Evolutionary conservation across 805 yeast genomes (phyloP), one percentile per base, ranked within the genome.

Genomic region (Brettanomyces bruxellensis): DNA sequence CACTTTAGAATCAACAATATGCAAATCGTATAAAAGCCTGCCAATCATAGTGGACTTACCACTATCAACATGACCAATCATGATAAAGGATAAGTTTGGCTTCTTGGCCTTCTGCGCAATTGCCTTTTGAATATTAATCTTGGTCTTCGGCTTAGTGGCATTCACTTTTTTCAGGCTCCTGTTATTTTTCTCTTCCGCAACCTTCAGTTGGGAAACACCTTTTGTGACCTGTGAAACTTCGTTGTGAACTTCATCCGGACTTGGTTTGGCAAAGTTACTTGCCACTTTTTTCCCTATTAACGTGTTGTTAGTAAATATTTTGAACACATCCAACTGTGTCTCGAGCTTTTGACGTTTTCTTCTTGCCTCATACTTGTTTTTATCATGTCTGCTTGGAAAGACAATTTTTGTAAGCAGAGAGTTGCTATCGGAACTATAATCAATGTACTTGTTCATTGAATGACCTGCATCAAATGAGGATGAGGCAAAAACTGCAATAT

Each of bases 1-100:
- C 1, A 83, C 75, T 44, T 79, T 77, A 35, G 79, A 73, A 55
- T 81, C 84, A 4, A 86, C 79, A 3, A 79, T 79, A 6, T 84
- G 83, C 25, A 76, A 61, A 55, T 85, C 91, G 49, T 76, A 79
- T 38, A 86, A 61, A 36, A 86, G 60, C 41, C 93, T 64, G 5
- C 95, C 95, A 76, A 85, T 77, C 44, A 86, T 68, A 1, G 95
- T 86, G 3, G 89, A 82, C 57, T 86, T 86, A 13, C 95, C 95
- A 0, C 91, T 86, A 62, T 86, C 95, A 5, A 86, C 91, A 61
- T 86, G 95, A 9, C 95, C 93, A 53, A 86, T 83, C 4, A 86
- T 88, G 34, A 85, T 89, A 55, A 83, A 83, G n/a, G 84, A 76
- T 43, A 81, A 65, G 46, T 70, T 74, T 2, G 86, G 84, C 53